Evolutionary conservation across 306 rosid species (phyloP).

Genomic region (Vigna angularis): DNA sequence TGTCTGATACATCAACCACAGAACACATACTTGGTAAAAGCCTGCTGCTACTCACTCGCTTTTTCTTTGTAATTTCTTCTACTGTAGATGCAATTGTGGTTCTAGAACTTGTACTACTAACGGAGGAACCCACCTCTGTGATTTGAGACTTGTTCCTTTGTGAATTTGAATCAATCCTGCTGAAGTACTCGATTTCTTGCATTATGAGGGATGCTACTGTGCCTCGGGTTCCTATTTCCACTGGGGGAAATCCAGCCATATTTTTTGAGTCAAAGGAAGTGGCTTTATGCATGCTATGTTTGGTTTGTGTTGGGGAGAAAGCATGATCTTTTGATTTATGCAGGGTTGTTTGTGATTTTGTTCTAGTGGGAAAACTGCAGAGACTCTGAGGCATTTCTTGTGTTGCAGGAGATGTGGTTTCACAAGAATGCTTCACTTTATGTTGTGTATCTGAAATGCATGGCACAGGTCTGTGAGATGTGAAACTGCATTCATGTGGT

Average conservation of each 20-base stretch:
- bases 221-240: conserved; percentile 70
- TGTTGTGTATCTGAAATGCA: conserved; percentile 49
- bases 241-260: conserved; percentile 52
- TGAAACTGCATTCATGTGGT: conserved; percentile 60
- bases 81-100: conserved; percentile 44
- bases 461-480: conserved; percentile 33
- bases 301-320: conserved; percentile 49
- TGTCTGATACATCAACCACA: conserved; percentile 67
- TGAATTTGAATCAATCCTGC: conserved; percentile 51
- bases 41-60: conserved; percentile 53
- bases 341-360: conserved; percentile 51
- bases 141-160: conserved; percentile 48
- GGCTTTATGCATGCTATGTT: conserved; percentile 52
- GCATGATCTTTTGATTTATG: conserved; percentile 51
- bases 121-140: conserved; percentile 49
- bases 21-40: conserved; percentile 75
- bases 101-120: conserved; percentile 51
- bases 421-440: conserved; percentile 50
- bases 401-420: conserved; percentile 46
- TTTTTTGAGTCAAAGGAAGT: conserved; percentile 49
- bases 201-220: conserved; percentile 70
- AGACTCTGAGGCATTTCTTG: conserved; percentile 51
- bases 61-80: conserved; percentile 64
- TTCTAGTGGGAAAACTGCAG: conserved; percentile 48
- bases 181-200: conserved; percentile 75